Evolutionary conservation across 1,284 basidiomycete genomes (phyloP).

Genomic region (Fomitiporia mediterranea): DNA sequence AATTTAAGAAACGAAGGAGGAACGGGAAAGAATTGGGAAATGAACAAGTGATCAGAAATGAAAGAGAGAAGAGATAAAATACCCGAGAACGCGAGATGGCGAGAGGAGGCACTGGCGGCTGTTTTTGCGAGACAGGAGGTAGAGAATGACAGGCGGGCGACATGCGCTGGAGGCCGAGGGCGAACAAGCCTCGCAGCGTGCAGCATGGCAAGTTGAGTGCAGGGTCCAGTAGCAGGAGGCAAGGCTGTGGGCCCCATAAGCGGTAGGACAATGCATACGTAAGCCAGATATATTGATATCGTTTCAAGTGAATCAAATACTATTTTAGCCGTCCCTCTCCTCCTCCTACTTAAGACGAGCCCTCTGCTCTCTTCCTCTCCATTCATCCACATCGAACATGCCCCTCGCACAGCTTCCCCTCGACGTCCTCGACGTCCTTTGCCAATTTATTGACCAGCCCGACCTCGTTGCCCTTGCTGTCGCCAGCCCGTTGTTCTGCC

Average conservation of each 20-base stretch:
- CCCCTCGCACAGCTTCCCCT: constrained; percentile 40
- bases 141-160: constrained; percentile 3
- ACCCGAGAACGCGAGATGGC: constrained; percentile 7
- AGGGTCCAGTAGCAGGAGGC: not conserved
- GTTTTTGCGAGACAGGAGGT: not conserved
- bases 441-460: constrained; percentile 30
- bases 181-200: constrained; percentile 8
- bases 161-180: constrained; percentile 13
- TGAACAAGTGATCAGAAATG: not conserved
- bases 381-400: constrained; percentile 22
- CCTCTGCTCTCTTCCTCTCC: not conserved
- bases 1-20: not conserved
- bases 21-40: constrained; percentile 3
- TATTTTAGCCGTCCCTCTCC: not conserved
- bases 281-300: constrained; percentile 1
- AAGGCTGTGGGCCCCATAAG: not conserved
- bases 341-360: not conserved
- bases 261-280: not conserved
- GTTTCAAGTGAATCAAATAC: not conserved
- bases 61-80: not conserved
- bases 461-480: constrained; percentile 46
- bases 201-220: constrained; percentile 15
- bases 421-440: constrained; percentile 51
- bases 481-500: constrained; percentile 38
- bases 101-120: not conserved